These are phyloP conservation scores for Nothopassalora personata DNA, from an alignment of 2,329 filamentous ascomycete species.

Conservation along the genomic window DNA sequence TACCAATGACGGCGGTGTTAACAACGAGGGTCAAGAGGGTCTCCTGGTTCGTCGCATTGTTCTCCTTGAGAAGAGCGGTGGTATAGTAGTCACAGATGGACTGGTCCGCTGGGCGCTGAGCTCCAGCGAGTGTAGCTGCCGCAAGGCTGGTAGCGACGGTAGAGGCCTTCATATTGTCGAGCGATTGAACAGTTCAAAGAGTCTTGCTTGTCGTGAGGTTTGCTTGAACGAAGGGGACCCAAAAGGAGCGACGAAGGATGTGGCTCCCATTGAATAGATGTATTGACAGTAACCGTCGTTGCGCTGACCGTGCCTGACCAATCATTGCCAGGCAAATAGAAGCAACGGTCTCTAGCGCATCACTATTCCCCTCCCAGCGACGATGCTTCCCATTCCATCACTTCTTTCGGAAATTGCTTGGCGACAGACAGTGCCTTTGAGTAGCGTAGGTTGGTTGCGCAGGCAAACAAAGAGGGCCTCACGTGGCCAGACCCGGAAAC, in stretches of 20 bases:
- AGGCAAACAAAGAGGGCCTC: not conserved
- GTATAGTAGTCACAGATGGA: conserved; percentile 62
- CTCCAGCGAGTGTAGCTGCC: conserved; percentile 20
- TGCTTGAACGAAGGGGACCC: not conserved
- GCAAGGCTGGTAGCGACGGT: conserved; percentile 17
- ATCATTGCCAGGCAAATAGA: not conserved
- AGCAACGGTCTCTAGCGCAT: not conserved
- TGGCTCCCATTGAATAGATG: not conserved
- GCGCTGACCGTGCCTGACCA: not conserved
- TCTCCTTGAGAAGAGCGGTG: conserved; percentile 53
- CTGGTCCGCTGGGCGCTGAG: conserved; percentile 45
- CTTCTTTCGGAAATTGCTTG: not conserved
- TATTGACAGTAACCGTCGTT: not conserved
- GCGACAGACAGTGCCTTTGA: not conserved
- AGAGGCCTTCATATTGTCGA: conserved; percentile 16
- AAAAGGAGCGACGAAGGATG: not conserved
- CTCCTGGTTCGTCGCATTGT: conserved; percentile 55
- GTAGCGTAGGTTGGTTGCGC: not conserved
- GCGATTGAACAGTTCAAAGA: not conserved
- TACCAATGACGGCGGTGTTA: conserved; percentile 54
- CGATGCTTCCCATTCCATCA: not conserved
- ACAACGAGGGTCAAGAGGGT: conserved; percentile 53
- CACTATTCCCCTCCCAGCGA: not conserved
- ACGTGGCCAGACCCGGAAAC: not conserved
- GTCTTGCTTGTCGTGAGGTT: not conserved